Evolutionary conservation across 202 grass and related monocot species (phyloP), one percentile per base, ranked within the genome.

Genomic region (Eragrostis tef): DNA sequence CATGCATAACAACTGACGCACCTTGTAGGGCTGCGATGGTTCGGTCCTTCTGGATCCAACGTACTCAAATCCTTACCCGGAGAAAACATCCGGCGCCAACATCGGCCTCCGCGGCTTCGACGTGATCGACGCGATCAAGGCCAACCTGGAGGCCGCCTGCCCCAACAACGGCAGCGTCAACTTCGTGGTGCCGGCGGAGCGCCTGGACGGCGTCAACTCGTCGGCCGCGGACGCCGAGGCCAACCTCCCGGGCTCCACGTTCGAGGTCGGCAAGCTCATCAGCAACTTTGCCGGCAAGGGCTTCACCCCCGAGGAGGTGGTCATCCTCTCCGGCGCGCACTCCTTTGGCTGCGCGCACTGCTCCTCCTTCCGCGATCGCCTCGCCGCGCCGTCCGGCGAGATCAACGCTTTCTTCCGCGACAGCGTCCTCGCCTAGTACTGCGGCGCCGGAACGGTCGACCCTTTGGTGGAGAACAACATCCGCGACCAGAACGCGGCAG

Each of bases 1-100:
- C n/a, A 20, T 17, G 34, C 17, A 54, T 6, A 20, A 54, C 51
- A 20, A 54, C 51, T 54, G 8, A 8, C 20, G 51, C 17, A 19
- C 20, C 57, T 20, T 52, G 19, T 45, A 90, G 88, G 88, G 88
- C 0, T 90, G 88, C 29, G 88, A 90, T 43, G 88, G 69, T n/a
- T 90, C 88, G 0, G 58, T 90, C 64, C 44, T 90, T 20, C 68
- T 90, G 6, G 88, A 87, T 54, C 52, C 41, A 9, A 84, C 64
- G 24, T 6, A 34, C 6, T 15, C 53, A n/a, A 77, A 66, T 25
- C 44, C 83, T 7, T 7, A 19, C 6, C 43, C 76, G 0, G 88
- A 90, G 56, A 87, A 84, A 71, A 13, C 15, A 0, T 58, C 88
- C 13, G 11, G 3, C 24, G 80, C 88, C 8, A 90, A 90, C 63